Conservation (phyloP, 768 basidiomycete genomes). For the Piloderma croceum region DNA sequence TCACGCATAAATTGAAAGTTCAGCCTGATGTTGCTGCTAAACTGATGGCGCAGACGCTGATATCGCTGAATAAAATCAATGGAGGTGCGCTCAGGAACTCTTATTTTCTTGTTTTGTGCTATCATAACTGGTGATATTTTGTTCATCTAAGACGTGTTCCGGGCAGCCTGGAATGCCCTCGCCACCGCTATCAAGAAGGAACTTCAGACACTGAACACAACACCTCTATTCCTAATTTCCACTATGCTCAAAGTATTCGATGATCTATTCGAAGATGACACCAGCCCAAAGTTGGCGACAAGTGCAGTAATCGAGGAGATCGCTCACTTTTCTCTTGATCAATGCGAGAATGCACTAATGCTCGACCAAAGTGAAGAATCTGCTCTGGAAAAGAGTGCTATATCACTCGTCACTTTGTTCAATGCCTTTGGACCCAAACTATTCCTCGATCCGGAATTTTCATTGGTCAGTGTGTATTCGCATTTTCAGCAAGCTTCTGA, state of each 20-base stretch:
- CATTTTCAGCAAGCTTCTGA: background rate
- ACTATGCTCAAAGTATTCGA: constrained; percentile 42
- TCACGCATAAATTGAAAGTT: constrained; percentile 39
- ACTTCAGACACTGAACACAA: constrained; percentile 50
- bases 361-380: no score
- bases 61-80: constrained; percentile 18
- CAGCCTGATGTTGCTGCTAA: constrained; percentile 39
- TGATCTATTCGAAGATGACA: constrained; percentile 32
- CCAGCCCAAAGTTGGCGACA: constrained; percentile 20
- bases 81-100: no score
- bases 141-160: constrained; percentile 3
- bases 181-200: constrained; percentile 19
- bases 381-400: constrained; percentile 12
- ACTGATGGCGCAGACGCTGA: constrained; percentile 39
- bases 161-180: background rate
- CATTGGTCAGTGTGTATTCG: constrained; percentile 34
- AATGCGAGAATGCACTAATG: constrained; percentile 26
- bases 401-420: constrained; percentile 39
- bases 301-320: constrained; percentile 28
- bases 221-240: constrained; percentile 38
- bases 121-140: constrained; percentile 3
- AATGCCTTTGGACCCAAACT: constrained; percentile 47
- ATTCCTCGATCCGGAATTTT: constrained; percentile 38
- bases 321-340: constrained; percentile 29
- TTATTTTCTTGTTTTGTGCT: no score